Evolutionary conservation across 2,329 filamentous ascomycete genomes (phyloP).

Genomic region (Drechslerella coelobrocha): DNA sequence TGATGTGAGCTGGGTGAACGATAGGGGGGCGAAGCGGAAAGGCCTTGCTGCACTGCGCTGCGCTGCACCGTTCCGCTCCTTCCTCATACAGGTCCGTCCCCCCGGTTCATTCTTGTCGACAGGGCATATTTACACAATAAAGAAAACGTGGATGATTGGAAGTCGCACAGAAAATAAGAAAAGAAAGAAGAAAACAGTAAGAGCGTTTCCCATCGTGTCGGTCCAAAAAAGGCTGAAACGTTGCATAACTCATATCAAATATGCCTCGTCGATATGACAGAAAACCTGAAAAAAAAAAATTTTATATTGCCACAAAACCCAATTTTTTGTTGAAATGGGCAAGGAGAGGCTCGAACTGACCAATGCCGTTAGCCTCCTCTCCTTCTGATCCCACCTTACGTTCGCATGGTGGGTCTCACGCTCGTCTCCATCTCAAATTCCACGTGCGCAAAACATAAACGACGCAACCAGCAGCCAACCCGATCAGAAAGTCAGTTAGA

Average conservation of each 20-base stretch:
- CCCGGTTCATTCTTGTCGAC: constrained; percentile 8
- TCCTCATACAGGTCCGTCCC: constrained; percentile 40
- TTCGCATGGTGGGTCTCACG: background rate
- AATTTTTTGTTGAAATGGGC: too few relatives aligned
- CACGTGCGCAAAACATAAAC: too few relatives aligned
- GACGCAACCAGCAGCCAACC: too few relatives aligned
- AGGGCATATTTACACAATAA: constrained; percentile 11
- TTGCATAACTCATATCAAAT: too few relatives aligned
- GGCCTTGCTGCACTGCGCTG: too few relatives aligned
- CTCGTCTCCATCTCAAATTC: background rate
- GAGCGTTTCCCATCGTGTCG: too few relatives aligned
- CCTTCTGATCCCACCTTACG: background rate
- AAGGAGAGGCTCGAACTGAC: background rate
- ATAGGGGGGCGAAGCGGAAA: too few relatives aligned
- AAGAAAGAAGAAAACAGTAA: constrained; percentile 4
- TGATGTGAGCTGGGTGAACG: background rate
- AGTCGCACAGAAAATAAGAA: background rate
- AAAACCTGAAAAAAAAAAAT: too few relatives aligned
- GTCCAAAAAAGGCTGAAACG: too few relatives aligned
- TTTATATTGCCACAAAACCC: too few relatives aligned
- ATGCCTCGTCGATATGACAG: too few relatives aligned
- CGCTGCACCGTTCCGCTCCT: constrained; percentile 44
- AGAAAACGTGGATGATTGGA: constrained; percentile 34
- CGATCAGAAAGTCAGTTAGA: background rate
- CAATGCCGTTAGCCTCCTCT: background rate